These are phyloP conservation scores for Peronospora belbahrii DNA, from an alignment of 352 stramenopile species.

Conservation along the genomic window DNA sequence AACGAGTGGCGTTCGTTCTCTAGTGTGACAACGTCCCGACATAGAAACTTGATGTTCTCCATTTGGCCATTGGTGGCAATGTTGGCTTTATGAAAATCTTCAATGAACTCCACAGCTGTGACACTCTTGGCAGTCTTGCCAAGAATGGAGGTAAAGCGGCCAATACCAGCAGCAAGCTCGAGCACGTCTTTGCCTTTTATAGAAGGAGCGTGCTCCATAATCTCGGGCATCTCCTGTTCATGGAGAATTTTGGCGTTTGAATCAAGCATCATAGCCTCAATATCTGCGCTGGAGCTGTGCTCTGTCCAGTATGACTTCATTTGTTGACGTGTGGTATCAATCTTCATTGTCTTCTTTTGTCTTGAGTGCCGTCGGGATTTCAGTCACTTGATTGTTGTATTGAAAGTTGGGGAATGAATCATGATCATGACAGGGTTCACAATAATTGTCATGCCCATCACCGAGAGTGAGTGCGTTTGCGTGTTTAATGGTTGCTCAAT, in stretches of 20 bases:
- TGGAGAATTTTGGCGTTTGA: slow-evolving; percentile 67
- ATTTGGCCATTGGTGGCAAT: slow-evolving; percentile 36
- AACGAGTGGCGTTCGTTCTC: slow-evolving; percentile 47
- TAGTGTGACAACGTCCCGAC: slow-evolving; percentile 59
- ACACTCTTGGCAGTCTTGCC: slow-evolving; percentile 39
- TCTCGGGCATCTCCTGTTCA: slow-evolving; percentile 70
- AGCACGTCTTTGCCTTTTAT: slow-evolving; percentile 59
- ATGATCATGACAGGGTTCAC: too few relatives aligned
- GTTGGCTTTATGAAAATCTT: slow-evolving; percentile 71
- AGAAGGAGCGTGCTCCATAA: slow-evolving; percentile 55
- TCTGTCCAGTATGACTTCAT: slow-evolving; percentile 83
- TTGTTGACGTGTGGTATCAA: slow-evolving; percentile 41
- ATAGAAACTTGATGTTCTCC: slow-evolving; percentile 56
- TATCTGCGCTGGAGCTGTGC: slow-evolving; percentile 46
- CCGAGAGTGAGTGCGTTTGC: slow-evolving; percentile 13
- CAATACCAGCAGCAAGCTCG: slow-evolving; percentile 57
- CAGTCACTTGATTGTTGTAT: slow-evolving; percentile 3
- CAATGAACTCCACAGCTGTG: slow-evolving; percentile 69
- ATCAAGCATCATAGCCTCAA: slow-evolving; percentile 85
- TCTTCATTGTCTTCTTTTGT: slow-evolving; percentile 30
- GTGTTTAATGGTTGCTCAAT: slow-evolving; percentile 23
- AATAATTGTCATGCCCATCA: slow-evolving; percentile 1
- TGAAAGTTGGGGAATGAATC: slow-evolving; percentile 16
- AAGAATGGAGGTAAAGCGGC: slow-evolving; percentile 57
- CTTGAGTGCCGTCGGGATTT: too few relatives aligned